These are phyloP conservation scores for Botrytis deweyae DNA, from an alignment of 2,329 filamentous ascomycete genomes.

Conservation along the genomic window DNA sequence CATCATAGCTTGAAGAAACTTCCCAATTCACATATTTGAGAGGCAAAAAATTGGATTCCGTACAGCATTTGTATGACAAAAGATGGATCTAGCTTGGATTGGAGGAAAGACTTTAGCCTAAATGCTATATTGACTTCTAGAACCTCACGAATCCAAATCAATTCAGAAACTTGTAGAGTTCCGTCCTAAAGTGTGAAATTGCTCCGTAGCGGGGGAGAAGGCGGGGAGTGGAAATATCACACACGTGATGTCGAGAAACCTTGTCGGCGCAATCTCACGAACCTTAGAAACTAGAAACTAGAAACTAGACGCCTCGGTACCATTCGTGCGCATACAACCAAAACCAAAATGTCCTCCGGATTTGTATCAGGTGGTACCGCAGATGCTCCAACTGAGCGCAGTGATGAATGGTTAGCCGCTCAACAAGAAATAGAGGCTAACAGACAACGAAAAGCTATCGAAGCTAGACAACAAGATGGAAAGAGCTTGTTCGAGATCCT, in stretches of 20 bases:
- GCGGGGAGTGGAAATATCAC: not conserved
- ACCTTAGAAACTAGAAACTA: not conserved
- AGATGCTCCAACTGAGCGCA: constrained; percentile 45
- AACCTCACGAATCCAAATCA: not conserved
- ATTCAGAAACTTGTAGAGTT: not conserved
- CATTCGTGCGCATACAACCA: constrained; percentile 13
- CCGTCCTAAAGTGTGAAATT: not conserved
- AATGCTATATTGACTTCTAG: not conserved
- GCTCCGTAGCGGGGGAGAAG: not conserved
- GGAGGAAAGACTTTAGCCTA: not conserved
- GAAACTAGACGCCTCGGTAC: not conserved
- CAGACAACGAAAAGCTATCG: constrained; percentile 39
- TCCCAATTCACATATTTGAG: not conserved
- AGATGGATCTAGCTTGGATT: not conserved
- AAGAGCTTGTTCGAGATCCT: constrained; percentile 71
- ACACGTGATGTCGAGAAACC: constrained; percentile 4
- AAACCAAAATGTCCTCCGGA: constrained; percentile 45
- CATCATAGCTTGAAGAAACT: not conserved
- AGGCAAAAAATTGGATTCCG: not conserved
- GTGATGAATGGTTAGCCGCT: constrained; percentile 39
- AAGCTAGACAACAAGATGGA: constrained; percentile 44
- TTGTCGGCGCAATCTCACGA: constrained; percentile 5
- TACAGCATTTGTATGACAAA: not conserved
- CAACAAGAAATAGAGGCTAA: constrained; percentile 43
- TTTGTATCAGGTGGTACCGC: constrained; percentile 52